Conservation (phyloP, 495 filamentous ascomycete species). For the Choiromyces venosus region DNA sequence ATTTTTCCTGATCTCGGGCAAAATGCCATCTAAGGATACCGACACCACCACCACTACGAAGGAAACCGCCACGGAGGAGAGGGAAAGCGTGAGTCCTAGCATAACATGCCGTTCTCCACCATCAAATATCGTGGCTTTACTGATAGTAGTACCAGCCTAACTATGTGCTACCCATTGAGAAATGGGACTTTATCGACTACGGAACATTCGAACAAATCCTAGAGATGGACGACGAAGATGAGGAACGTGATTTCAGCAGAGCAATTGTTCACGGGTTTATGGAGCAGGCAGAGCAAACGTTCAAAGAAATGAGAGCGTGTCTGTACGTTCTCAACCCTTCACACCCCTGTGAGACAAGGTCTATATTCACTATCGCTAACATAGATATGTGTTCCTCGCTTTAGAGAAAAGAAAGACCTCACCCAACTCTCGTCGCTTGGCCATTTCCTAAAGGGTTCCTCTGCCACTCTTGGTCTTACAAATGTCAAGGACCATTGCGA, state of each 20-base stretch:
- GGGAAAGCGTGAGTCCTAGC: conserved; percentile 8
- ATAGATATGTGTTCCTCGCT: conserved; percentile 28
- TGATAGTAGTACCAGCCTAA: background rate
- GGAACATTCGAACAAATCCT: conserved; percentile 88
- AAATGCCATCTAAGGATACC: conserved; percentile 22
- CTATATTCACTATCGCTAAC: conserved; percentile 22
- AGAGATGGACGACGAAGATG: conserved; percentile 74
- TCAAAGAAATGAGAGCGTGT: conserved; percentile 71
- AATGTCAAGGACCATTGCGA: conserved; percentile 93
- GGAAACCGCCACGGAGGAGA: background rate
- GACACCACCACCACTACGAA: conserved; percentile 8
- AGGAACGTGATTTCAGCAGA: conserved; percentile 74
- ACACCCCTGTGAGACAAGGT: conserved; percentile 9
- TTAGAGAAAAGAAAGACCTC: conserved; percentile 61
- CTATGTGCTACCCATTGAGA: background rate
- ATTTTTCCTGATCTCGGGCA: conserved; percentile 28
- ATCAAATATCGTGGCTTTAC: background rate
- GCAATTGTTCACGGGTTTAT: conserved; percentile 91
- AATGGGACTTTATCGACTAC: conserved; percentile 63
- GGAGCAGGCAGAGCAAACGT: conserved; percentile 80
- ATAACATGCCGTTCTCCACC: background rate
- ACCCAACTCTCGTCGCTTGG: conserved; percentile 70
- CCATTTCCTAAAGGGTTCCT: conserved; percentile 98
- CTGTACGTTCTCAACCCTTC: conserved; percentile 58
- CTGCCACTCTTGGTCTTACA: conserved; percentile 84